Evolutionary conservation across 129 eudicot genomes (phyloP).

Genomic region (Artemisia tridentata): DNA sequence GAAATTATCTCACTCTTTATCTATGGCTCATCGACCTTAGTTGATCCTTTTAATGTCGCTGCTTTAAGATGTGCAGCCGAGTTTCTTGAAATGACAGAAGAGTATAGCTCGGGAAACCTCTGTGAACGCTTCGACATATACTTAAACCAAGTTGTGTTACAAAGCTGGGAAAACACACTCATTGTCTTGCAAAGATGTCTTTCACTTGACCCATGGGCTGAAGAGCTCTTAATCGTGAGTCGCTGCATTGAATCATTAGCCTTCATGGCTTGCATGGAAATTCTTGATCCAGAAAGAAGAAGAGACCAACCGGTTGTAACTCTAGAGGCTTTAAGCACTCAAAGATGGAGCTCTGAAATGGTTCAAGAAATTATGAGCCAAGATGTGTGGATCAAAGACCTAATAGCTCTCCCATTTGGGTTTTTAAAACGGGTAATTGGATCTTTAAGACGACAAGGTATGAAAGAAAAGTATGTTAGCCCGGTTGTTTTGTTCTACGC

Average conservation of each 20-base stretch:
- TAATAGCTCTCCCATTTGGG: conserved; percentile 69
- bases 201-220: conserved; percentile 72
- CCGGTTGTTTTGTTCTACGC: conserved; percentile 79
- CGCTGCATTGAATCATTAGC: conserved; percentile 93
- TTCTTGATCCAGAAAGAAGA: conserved; percentile 94
- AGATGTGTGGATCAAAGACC: conserved; percentile 82
- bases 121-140: conserved; percentile 82
- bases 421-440: conserved; percentile 78
- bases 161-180: conserved; percentile 85
- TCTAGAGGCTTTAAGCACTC: conserved; percentile 54
- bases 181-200: conserved; percentile 79
- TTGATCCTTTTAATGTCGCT: conserved; percentile 81
- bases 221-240: conserved; percentile 86
- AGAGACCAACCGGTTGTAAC: conserved; percentile 63
- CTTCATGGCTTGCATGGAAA: conserved; percentile 99
- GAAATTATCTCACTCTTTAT: conserved; percentile 86
- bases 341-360: conserved; percentile 52
- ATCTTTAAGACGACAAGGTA: conserved; percentile 86
- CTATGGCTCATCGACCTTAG: conserved; percentile 77
- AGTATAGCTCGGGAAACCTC: conserved; percentile 57
- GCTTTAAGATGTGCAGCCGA: conserved; percentile 84
- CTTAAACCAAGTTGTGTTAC: conserved; percentile 88
- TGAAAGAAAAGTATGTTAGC: conserved; percentile 88
- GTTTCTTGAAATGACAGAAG: conserved; percentile 74
- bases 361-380: conserved; percentile 50